Conservation (phyloP, 768 basidiomycete species). For the Psilocybe cyanescens region DNA sequence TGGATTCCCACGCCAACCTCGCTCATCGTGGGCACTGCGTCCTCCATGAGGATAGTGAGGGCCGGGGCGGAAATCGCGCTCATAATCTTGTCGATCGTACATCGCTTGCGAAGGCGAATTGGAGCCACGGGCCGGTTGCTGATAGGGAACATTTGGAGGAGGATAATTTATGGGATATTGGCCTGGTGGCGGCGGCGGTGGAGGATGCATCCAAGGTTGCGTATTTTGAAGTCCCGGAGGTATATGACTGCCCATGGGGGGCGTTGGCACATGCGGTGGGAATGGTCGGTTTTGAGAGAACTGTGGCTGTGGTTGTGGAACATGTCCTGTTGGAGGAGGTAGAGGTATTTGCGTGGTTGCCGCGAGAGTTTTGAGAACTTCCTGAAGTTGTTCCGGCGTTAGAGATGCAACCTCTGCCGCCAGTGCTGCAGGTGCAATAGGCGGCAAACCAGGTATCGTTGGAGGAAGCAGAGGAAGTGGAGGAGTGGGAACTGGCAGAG, state of each 20-base stretch:
- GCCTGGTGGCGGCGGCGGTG: conserved; percentile 13
- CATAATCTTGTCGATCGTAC: conserved; percentile 30
- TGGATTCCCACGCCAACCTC: conserved; percentile 37
- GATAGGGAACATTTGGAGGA: conserved; percentile 26
- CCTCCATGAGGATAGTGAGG: conserved; percentile 23
- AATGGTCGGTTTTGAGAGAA: conserved; percentile 17
- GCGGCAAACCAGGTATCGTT: conserved; percentile 18
- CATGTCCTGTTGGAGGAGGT: conserved; percentile 30
- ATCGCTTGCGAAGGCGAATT: conserved; percentile 12
- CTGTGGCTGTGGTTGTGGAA: conserved; percentile 25
- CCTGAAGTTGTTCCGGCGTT: conserved; percentile 77
- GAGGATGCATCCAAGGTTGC: conserved; percentile 23
- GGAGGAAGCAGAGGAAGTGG: conserved; percentile 5
- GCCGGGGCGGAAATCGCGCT: conserved; percentile 22
- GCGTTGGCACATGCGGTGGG: conserved; percentile 27
- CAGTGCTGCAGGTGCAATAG: conserved; percentile 52
- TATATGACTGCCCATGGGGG: conserved; percentile 20
- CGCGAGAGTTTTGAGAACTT: conserved; percentile 63
- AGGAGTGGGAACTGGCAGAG: conserved; percentile 12
- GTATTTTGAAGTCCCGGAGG: conserved; percentile 9
- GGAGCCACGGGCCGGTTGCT: conserved; percentile 21
- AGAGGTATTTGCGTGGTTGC: conserved; percentile 32
- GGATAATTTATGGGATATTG: conserved; percentile 27
- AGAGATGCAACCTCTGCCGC: conserved; percentile 75
- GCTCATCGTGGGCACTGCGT: conserved; percentile 28